These are phyloP conservation scores for Diplodia corticola DNA, from an alignment of 2,329 filamentous ascomycete species.

Conservation along the genomic window DNA sequence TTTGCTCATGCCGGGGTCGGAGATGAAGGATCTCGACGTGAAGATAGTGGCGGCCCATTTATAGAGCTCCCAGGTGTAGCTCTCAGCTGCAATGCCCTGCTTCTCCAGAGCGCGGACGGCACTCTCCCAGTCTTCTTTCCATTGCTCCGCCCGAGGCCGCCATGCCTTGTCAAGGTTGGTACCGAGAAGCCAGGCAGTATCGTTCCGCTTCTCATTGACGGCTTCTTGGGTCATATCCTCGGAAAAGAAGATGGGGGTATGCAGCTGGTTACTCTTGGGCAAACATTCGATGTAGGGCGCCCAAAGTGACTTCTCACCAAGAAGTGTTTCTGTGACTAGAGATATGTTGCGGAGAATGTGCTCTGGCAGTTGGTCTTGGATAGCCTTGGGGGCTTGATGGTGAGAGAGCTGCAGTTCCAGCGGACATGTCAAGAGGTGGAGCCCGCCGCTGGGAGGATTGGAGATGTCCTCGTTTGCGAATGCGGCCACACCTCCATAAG, in stretches of 20 bases:
- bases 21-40: conserved; percentile 54
- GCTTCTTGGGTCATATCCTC: conserved; percentile 26
- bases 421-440: conserved; percentile 23
- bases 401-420: conserved; percentile 17
- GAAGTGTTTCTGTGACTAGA: conserved; percentile 9
- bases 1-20: conserved; percentile 32
- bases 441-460: conserved; percentile 25
- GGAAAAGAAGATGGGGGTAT: conserved; percentile 41
- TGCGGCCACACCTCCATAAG: conserved; percentile 36
- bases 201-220: conserved; percentile 24
- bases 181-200: conserved; percentile 37
- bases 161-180: conserved; percentile 33
- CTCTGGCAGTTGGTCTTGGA: conserved; percentile 31
- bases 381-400: not conserved
- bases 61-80: conserved; percentile 43
- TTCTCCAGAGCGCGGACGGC: conserved; percentile 28
- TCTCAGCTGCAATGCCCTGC: not conserved
- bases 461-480: conserved; percentile 26
- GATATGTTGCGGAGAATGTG: conserved; percentile 32
- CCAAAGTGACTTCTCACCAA: conserved; percentile 36
- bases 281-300: conserved; percentile 39
- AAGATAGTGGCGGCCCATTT: conserved; percentile 55
- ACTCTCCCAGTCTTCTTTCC: conserved; percentile 39
- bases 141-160: conserved; percentile 34
- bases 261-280: conserved; percentile 35